Percentiles rank a stretch among this genome's conserved stretches.
phyloP scores from a whole-genome alignment of 495 filamentous ascomycete species.

The Lasiosphaeriaceae sp. region DNA sequence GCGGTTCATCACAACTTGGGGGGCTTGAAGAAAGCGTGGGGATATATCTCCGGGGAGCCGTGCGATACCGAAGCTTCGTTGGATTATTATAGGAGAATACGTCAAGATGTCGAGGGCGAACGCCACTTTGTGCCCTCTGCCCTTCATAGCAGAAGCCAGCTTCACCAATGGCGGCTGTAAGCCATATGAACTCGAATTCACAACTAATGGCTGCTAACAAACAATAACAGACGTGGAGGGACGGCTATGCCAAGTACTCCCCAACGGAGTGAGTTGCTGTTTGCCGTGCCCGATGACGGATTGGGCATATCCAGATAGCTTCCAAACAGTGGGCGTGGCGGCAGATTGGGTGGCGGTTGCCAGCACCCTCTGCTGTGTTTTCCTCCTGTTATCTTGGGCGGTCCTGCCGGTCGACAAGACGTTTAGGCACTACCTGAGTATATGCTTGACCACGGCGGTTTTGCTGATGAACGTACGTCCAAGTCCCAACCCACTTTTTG shows the following conservation, averaged over 20 bases:
- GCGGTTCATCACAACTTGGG: no score
- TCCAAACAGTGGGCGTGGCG: slow-evolving; percentile 57
- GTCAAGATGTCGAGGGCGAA: slow-evolving; percentile 27
- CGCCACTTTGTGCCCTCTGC: slow-evolving; percentile 27
- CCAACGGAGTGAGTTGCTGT: slow-evolving; percentile 59
- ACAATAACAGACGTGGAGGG: slow-evolving; percentile 58
- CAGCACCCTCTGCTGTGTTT: slow-evolving; percentile 65
- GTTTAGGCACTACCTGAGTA: slow-evolving; percentile 85
- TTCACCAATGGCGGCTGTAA: slow-evolving; percentile 41
- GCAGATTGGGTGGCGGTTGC: slow-evolving; percentile 79
- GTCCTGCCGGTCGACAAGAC: slow-evolving; percentile 87
- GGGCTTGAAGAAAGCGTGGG: not conserved
- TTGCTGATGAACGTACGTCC: slow-evolving; percentile 71
- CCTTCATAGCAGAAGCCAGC: slow-evolving; percentile 32
- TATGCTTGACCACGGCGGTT: slow-evolving; percentile 72
- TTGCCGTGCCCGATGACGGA: slow-evolving; percentile 83
- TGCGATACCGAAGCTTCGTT: not conserved
- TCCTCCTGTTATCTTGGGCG: slow-evolving; percentile 77
- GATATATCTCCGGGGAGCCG: not conserved
- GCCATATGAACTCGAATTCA: slow-evolving; percentile 11
- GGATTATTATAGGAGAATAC: not conserved
- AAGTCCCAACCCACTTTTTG: not conserved
- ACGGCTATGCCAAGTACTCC: slow-evolving; percentile 48
- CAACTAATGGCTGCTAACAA: slow-evolving; percentile 12
- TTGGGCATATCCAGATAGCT: slow-evolving; percentile 78